Evolutionary conservation across 2,329 filamentous ascomycete species (phyloP), one percentile per base, ranked within the genome.

Genomic region (Fusarium sp.): DNA sequence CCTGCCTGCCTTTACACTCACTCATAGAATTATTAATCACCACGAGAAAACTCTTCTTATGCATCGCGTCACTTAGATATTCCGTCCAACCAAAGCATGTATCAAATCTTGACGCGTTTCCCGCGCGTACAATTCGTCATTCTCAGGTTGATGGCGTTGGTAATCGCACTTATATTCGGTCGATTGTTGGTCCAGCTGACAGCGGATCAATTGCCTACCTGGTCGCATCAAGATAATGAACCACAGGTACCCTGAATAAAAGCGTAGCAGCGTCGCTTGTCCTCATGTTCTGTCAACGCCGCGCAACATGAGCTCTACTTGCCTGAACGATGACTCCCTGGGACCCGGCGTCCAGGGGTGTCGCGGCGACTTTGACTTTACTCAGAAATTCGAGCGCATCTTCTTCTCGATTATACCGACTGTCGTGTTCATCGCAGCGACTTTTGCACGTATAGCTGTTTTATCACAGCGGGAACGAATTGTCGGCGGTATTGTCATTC

Each of bases 291-390:
- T 47, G 8, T 7, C 53, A 49, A 58, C 3, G 17, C 37, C 27
- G 15, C 17, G 20, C 27, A 30, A 35, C 15, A 75, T 75, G 73
- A 67, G 27, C 48, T 72, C 69, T 10, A 67, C 63, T 25, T 48
- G 80, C 47, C 62, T 72, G 47, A 77, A 78, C 67, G 82, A 83
- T 59, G 69, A 71, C 41, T 70, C 77, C 22, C 77, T 84, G 20
- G 83, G 83, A 4, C 83, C 83, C 0, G 67, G 72, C 8, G 81
- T 85, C n/a, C 66, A 66, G 11, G 82, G 81, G 22, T 85, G 83
- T 56, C 80, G 83, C 11, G 78, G 75, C 50, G 79, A 83, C 58
- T 85, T 85, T 55, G 83, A 85, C 68, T 84, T 85, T 57, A 85
- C 83, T 1, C 73, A 85, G 49, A 78, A 77, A 27, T 85, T 86